A percentile compares a stretch with the other conserved stretches of the same genome.
Conservation (phyloP, 2,329 filamentous ascomycete genomes). For the Dothideomycetes sp. region DNA sequence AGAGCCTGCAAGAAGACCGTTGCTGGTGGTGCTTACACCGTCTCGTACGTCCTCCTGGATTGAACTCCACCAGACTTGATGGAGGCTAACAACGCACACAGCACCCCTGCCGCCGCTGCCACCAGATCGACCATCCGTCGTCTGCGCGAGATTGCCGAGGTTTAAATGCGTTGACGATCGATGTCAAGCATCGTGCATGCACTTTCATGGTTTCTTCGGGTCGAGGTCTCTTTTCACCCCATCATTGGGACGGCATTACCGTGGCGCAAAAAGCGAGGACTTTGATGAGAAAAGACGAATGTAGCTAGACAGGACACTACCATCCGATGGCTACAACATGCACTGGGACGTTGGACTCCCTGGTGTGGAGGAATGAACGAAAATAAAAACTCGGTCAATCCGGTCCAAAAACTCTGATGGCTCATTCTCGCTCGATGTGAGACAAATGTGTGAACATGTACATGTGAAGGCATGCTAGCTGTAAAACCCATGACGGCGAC, state of each 20-base stretch:
- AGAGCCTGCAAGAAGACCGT: slow-evolving; percentile 88
- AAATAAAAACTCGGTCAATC: slow-evolving; percentile 9
- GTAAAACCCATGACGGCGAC: too few relatives aligned
- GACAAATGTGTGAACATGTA: too few relatives aligned
- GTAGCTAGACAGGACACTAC: slow-evolving; percentile 9
- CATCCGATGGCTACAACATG: slow-evolving; percentile 5
- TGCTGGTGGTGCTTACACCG: slow-evolving; percentile 86
- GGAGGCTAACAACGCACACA: slow-evolving; percentile 25
- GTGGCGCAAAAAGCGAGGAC: slow-evolving; percentile 10
- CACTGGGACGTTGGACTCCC: slow-evolving; percentile 7
- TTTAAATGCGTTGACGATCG: slow-evolving; percentile 42
- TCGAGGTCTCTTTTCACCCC: slow-evolving; percentile 8
- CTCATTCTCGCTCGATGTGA: background rate
- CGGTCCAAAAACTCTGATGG: slow-evolving; percentile 3
- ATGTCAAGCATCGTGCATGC: slow-evolving; percentile 4
- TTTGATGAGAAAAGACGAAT: slow-evolving; percentile 7
- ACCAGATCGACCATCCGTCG: slow-evolving; percentile 94
- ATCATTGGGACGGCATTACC: slow-evolving; percentile 4
- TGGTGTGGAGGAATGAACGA: slow-evolving; percentile 2
- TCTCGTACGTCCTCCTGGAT: slow-evolving; percentile 63
- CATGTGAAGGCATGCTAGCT: too few relatives aligned
- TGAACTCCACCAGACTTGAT: background rate
- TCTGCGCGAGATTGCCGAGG: slow-evolving; percentile 94
- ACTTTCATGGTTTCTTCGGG: slow-evolving; percentile 7
- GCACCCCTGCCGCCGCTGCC: slow-evolving; percentile 84